phyloP scores from a whole-genome alignment of 2,329 filamentous ascomycete species.

The Coccinonectria pachysandricola region DNA sequence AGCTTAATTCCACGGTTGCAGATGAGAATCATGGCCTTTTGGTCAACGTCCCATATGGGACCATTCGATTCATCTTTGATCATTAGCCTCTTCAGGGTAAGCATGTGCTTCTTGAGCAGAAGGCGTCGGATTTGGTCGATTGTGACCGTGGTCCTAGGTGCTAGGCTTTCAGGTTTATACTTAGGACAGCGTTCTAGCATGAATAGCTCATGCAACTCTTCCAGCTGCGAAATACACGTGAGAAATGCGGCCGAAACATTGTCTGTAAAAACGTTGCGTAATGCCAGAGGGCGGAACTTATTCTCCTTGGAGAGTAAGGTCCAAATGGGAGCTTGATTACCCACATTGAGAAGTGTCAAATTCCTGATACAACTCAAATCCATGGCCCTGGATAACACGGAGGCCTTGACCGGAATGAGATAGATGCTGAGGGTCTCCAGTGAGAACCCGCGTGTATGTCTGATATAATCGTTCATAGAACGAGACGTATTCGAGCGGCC shows the following conservation, averaged over 20 bases:
- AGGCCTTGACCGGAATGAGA: conserved; percentile 49
- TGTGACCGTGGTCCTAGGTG: conserved; percentile 36
- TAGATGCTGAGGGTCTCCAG: conserved; percentile 45
- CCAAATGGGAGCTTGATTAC: conserved; percentile 52
- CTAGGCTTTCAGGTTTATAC: conserved; percentile 42
- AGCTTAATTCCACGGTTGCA: conserved; percentile 38
- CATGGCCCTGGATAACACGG: conserved; percentile 44
- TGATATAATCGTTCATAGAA: conserved; percentile 41
- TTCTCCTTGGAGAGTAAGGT: conserved; percentile 44
- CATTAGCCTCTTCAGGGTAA: conserved; percentile 44
- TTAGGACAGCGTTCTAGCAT: conserved; percentile 44
- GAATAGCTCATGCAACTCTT: conserved; percentile 47
- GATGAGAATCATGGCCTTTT: conserved; percentile 43
- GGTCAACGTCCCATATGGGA: conserved; percentile 46
- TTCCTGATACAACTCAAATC: conserved; percentile 46
- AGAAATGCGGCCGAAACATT: conserved; percentile 48
- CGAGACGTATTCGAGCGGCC: too few species aligned
- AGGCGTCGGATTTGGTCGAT: conserved; percentile 49
- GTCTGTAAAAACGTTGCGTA: conserved; percentile 53
- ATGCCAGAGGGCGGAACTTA: conserved; percentile 35
- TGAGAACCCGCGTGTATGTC: conserved; percentile 46
- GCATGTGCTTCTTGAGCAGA: conserved; percentile 48
- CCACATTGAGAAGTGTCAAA: conserved; percentile 54
- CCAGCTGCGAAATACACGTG: conserved; percentile 40
- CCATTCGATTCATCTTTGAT: conserved; percentile 45